Evolutionary conservation across 345 rosid genomes (phyloP), one percentile per base, ranked within the genome.

Genomic region (Eucalyptus paniculata): DNA sequence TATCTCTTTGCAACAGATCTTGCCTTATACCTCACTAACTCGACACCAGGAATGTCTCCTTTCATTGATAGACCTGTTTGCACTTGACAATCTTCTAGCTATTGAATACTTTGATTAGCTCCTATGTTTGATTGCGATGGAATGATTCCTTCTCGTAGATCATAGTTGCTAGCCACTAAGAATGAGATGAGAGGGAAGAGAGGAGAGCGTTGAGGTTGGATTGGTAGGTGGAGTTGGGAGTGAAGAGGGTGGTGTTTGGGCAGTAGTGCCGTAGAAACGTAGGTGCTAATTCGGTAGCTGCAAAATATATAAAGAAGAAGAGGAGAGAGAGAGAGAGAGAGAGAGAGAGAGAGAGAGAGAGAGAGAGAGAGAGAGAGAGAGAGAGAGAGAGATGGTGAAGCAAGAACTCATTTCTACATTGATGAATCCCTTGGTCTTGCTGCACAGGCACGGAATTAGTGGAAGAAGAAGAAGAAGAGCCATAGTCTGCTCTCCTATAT

Each of bases 201-300:
- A 93, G 91, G 23, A 90, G 90, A 13, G 19, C 23, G 50, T 91
- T 65, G 28, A 91, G 90, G 89, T 88, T 91, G 14, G 7, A 45
- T 47, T 88, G 88, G 88, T 89, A 93, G 17, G 90, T 9, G 50
- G 91, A 87, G 58, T 91, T 87, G 24, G n/a, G 44, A 93, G 89
- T 4, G 90, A 88, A 90, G 37, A 21, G 67, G 77, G 86, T 50
- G 30, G 62, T 15, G 89, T 90, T 91, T 4, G 86, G 12, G 56
- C 92, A 92, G 50, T 10, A 4, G 19, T 42, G 30, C 21, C 21
- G 21, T 51, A 51, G 54, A 51, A 51, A 51, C 8, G 44, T 86
- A 3, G 91, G 89, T 44, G 24, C 47, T 10, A 15, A 58, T 69
- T 87, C 88, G 72, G 42, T 19, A 26, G 17, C 17, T 10, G 44